These are phyloP conservation scores for Daldinia sp. DNA, from an alignment of 2,329 filamentous ascomycete species.

Conservation along the genomic window DNA sequence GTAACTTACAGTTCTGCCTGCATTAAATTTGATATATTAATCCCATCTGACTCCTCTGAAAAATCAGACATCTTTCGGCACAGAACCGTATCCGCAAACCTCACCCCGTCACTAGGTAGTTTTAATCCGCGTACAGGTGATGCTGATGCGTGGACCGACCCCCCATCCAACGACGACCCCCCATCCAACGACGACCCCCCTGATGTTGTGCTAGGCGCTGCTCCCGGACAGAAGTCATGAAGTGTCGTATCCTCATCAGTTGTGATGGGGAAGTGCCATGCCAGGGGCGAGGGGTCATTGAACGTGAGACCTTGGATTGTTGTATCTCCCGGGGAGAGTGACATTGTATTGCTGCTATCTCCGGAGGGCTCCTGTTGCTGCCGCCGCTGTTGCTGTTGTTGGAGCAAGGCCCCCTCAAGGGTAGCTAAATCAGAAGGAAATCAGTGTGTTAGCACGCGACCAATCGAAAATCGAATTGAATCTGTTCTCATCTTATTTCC, in stretches of 20 bases:
- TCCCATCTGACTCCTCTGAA: conserved; percentile 29
- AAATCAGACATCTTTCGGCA: conserved; percentile 25
- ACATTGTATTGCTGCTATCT: conserved; percentile 6
- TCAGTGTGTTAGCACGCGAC: neutral
- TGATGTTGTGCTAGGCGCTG: conserved; percentile 16
- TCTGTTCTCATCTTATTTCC: neutral
- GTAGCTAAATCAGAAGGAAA: conserved; percentile 21
- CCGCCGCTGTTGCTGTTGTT: conserved; percentile 31
- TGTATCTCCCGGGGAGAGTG: conserved; percentile 18
- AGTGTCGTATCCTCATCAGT: conserved; percentile 22
- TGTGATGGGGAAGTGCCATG: conserved; percentile 33
- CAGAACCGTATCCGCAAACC: conserved; percentile 20
- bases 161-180: conserved; percentile 29
- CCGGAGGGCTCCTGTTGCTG: neutral
- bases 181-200: conserved; percentile 30
- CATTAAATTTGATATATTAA: conserved; percentile 36
- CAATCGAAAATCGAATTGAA: neutral
- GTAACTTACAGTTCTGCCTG: conserved; percentile 36
- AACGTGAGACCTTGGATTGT: conserved; percentile 28
- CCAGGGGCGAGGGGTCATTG: conserved; percentile 21
- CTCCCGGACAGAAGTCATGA: conserved; percentile 23
- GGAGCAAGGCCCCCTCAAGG: conserved; percentile 33
- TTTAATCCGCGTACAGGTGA: conserved; percentile 35
- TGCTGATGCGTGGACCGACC: conserved; percentile 30
- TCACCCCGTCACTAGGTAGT: conserved; percentile 22